Evolutionary conservation across 495 filamentous ascomycete genomes (phyloP), one percentile per base, ranked within the genome.

Genomic region (Lophiostoma macrostomum): DNA sequence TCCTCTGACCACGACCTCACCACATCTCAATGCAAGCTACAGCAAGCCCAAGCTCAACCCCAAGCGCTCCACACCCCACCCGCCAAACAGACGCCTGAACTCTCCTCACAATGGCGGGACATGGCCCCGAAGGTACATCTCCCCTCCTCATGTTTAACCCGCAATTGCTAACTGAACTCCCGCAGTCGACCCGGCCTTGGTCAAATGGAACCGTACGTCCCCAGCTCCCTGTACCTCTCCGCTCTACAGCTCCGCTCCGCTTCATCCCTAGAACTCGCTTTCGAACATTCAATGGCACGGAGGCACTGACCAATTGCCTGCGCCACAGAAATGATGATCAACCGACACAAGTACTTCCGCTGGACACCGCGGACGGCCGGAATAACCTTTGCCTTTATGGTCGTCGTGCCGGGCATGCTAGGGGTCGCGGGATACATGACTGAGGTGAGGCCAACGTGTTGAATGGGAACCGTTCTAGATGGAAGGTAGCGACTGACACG

Each of bases 291-390:
- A 28, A 5, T 44, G 11, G 16, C 1, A 19, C 2, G 12, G 8
- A 8, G 31, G 7, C 11, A 40, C 39, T 38, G 23, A 29, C 22
- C 8, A 14, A 14, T 10, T n/a, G n/a, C n/a, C n/a, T n/a, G n/a
- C 12, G 19, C 13, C 7, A 64, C 64, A 98, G 93, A 86, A 66
- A 86, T 96, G 82, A 80, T 76, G 61, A 68, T 74, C 59, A 90
- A 94, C 75, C 87, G 93, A 41, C 85, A 90, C 80, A 91, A 87
- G 73, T 95, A 90, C 80, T 98, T 96, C 80, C 80, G 88, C 64
- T 97, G 87, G 87, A 96, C 84, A 12, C 77, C 81, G 20, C 77
- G 87, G 58, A 93, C 90, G 36, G 89, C 87, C 20, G 80, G 80
- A 76, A 56, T 95, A 55, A 85, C 82, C 3, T 80, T 96, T 63